Percentiles rank a stretch among this genome's conserved stretches.
phyloP scores from a whole-genome alignment of 208 protist genomes.

The Crithidia expoeki region DNA sequence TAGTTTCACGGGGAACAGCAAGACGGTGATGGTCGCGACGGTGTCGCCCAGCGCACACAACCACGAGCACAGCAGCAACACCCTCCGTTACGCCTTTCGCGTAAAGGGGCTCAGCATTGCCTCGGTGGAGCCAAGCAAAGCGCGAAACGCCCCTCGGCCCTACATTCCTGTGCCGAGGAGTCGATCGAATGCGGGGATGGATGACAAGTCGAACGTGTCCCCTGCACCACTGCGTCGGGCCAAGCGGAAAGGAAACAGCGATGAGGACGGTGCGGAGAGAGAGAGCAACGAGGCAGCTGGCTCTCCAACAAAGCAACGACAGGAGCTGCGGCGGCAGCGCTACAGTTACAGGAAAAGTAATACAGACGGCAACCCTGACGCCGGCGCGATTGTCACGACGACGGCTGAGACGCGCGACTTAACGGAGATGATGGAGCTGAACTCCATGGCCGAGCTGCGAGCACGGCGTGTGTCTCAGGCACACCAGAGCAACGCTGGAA shows the following conservation, averaged over 20 bases:
- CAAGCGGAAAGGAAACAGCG: not conserved
- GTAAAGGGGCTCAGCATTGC: constrained; percentile 84
- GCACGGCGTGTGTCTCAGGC: constrained; percentile 1
- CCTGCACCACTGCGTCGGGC: constrained; percentile 10
- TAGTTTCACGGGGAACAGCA: constrained; percentile 95
- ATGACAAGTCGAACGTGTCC: not conserved
- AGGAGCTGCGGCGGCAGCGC: not conserved
- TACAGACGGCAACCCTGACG: not conserved
- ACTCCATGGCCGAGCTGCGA: constrained; percentile 16
- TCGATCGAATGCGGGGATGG: not conserved
- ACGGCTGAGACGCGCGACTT: not conserved
- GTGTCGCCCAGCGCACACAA: constrained; percentile 87
- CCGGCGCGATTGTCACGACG: not conserved
- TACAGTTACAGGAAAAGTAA: not conserved
- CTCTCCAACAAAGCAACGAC: constrained; percentile 8
- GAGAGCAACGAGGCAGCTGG: not conserved
- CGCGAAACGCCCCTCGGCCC: constrained; percentile 67
- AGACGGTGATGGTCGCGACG: constrained; percentile 96
- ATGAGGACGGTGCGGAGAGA: not conserved
- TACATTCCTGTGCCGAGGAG: constrained; percentile 15
- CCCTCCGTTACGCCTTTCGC: constrained; percentile 97
- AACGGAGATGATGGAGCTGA: constrained; percentile 11
- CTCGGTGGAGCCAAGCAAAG: constrained; percentile 60
- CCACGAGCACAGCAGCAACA: constrained; percentile 97
- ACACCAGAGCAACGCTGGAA: not conserved